These are phyloP conservation scores for Colletotrichum sp. DNA, from an alignment of 2,329 filamentous ascomycete species.

Conservation along the genomic window DNA sequence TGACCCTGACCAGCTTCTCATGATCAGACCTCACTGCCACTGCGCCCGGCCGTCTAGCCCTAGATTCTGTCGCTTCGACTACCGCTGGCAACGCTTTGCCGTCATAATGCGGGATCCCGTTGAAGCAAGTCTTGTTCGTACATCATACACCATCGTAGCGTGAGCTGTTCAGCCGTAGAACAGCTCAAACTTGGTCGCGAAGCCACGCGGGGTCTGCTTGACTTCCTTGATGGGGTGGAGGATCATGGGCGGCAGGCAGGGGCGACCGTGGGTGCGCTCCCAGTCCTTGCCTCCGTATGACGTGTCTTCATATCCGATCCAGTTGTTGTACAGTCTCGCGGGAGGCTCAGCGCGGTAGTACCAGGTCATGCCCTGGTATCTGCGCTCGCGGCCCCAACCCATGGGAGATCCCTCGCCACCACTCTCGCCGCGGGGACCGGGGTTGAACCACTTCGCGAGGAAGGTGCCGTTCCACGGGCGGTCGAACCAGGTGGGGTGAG, in stretches of 20 bases:
- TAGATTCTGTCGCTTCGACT: background rate
- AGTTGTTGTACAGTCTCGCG: constrained; percentile 66
- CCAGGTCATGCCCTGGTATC: constrained; percentile 65
- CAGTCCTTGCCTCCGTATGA: constrained; percentile 59
- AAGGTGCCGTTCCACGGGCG: constrained; percentile 68
- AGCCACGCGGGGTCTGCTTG: constrained; percentile 51
- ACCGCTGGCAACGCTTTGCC: background rate
- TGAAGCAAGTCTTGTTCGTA: constrained; percentile 16
- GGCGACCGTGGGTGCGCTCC: constrained; percentile 60
- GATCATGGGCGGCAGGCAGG: constrained; percentile 64
- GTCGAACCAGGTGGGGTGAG: constrained; percentile 82
- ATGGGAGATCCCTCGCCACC: constrained; percentile 62
- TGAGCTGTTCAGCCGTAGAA: constrained; percentile 37
- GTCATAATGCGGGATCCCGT: background rate
- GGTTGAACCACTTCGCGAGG: constrained; percentile 65
- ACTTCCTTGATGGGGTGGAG: constrained; percentile 67
- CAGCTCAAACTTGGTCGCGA: constrained; percentile 42
- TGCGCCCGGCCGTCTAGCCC: background rate
- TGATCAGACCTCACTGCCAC: background rate
- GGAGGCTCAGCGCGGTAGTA: constrained; percentile 65
- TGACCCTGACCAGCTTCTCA: background rate
- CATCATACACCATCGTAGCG: constrained; percentile 17
- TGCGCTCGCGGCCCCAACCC: constrained; percentile 63
- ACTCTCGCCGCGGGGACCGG: constrained; percentile 58
- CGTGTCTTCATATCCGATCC: constrained; percentile 65